A percentile compares a stretch with the other conserved stretches of the same genome.
Evolutionary conservation across 352 stramenopile species (phyloP).

Genomic region (Globisporangium yorkense): DNA sequence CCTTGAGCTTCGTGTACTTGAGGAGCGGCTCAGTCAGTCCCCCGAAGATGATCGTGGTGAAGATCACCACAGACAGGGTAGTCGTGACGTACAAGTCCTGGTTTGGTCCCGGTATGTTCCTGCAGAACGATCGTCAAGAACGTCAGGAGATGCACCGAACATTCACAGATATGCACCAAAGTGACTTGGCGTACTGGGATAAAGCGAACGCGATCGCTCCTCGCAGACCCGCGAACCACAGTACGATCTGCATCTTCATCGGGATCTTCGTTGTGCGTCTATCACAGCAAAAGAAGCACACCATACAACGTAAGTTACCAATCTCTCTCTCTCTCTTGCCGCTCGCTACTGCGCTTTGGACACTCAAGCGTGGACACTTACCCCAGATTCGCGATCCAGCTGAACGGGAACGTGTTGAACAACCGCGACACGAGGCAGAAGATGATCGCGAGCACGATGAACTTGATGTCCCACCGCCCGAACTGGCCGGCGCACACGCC

Average conservation of each 20-base stretch:
- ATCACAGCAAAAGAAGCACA: slow-evolving; percentile 1
- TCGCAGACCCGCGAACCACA: slow-evolving; percentile 91
- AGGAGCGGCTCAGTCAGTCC: slow-evolving; percentile 88
- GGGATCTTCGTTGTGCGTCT: slow-evolving; percentile 64
- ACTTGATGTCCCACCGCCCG: slow-evolving; percentile 76
- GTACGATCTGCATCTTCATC: slow-evolving; percentile 88
- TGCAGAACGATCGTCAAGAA: slow-evolving; percentile 9
- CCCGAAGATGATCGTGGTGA: slow-evolving; percentile 95
- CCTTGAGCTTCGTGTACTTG: slow-evolving; percentile 67
- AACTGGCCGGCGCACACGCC: slow-evolving; percentile 62
- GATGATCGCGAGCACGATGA: slow-evolving; percentile 82
- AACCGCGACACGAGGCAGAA: slow-evolving; percentile 84
- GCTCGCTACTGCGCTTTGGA: too few species aligned
- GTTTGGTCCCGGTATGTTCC: slow-evolving; percentile 93
- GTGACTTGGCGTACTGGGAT: slow-evolving; percentile 43
- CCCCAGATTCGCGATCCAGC: slow-evolving; percentile 55
- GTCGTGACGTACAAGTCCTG: slow-evolving; percentile 85
- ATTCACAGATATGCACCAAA: not conserved
- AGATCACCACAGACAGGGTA: slow-evolving; percentile 89
- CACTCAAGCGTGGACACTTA: slow-evolving; percentile 4
- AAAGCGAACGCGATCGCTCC: slow-evolving; percentile 84
- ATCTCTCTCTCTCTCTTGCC: too few species aligned
- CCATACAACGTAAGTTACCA: too few species aligned
- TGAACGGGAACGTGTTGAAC: slow-evolving; percentile 94
- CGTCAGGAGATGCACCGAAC: not conserved